Evolutionary conservation across 768 basidiomycete genomes (phyloP), one percentile per base, ranked within the genome.

Genomic region (Russula olivacea): DNA sequence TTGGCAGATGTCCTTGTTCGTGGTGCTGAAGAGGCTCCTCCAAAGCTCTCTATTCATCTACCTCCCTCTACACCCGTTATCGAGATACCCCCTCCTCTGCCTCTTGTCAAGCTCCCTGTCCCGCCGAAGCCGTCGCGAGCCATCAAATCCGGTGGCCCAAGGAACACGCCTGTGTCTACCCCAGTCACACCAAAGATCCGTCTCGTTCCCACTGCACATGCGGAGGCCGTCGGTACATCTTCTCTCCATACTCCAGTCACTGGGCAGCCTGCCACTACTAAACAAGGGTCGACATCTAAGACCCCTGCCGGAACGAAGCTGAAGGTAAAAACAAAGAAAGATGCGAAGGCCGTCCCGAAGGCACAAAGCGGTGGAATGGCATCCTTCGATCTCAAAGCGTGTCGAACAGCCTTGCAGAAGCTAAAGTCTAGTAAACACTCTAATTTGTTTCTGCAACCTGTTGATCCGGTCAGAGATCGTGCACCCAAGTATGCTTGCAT

Each of bases 391-490:
- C 73, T 91, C 62, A 82, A 81, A 55, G 89, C 88, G 10, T 89
- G 84, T 67, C 82, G 85, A 56, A 89, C 81, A 63, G 87, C 86
- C 2, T 73, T 96, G 70, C 88, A 89, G 79, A 95, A 94, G 72
- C 75, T 96, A 36, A 81, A 82, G 69, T 70, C 81, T 28, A 82
- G 93, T 73, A 93, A 90, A 73, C 84, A 83, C 63, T 86, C 89
- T 4, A 72, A 75, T 30, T 69, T 89, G 58, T 98, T 98, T 75
- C 77, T 86, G 47, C 85, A 89, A 62, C 93, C 96, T 36, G 96
- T 98, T n/a, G 94, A 97, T 75, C 94, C 94, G n/a, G 83, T 96
- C 47, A 81, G 93, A 66, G 94, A 97, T 69, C 82, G 84, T 69
- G 94, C 93, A 11, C 91, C 91, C 19, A 89, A 89, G 91, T 96